Percentiles rank a stretch among this genome's conserved stretches.
Conservation (phyloP, 2,329 filamentous ascomycete species). For the Shiraia sp. region DNA sequence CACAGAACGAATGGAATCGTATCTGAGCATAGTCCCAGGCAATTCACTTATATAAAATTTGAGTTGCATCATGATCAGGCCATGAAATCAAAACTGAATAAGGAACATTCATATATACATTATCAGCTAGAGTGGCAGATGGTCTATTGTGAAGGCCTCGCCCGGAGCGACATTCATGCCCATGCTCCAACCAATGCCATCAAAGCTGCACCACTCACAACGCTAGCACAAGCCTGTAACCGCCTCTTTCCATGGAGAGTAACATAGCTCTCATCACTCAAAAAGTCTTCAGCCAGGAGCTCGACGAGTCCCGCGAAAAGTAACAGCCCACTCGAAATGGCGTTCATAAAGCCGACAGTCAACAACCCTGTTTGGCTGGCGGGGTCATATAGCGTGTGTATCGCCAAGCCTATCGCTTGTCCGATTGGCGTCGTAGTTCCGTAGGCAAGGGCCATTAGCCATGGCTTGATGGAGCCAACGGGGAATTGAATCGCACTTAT, state of each 20-base stretch:
- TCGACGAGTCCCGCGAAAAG: conserved; percentile 56
- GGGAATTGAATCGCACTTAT: conserved; percentile 74
- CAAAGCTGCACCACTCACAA: conserved; percentile 62
- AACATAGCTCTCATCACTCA: conserved; percentile 67
- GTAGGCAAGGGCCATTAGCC: conserved; percentile 67
- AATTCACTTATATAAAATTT: no score
- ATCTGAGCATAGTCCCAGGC: no score
- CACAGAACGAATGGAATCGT: no score
- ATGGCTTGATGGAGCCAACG: conserved; percentile 72
- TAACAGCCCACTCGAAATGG: conserved; percentile 52
- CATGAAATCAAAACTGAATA: no score
- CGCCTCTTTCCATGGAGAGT: conserved; percentile 61
- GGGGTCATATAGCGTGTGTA: conserved; percentile 57
- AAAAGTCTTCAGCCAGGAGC: conserved; percentile 55
- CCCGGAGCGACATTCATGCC: conserved; percentile 54
- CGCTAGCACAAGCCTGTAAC: conserved; percentile 64
- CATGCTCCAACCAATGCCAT: conserved; percentile 72
- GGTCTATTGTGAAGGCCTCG: no score
- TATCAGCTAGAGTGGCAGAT: no score
- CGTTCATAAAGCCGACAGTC: conserved; percentile 57
- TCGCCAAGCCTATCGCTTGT: conserved; percentile 54
- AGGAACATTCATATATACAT: no score
- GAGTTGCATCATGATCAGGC: no score
- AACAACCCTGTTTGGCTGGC: conserved; percentile 52
- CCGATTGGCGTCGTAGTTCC: conserved; percentile 60